These are phyloP conservation scores for Avena insularis DNA, from an alignment of 176 grass and related monocot genomes.

Conservation along the genomic window DNA sequence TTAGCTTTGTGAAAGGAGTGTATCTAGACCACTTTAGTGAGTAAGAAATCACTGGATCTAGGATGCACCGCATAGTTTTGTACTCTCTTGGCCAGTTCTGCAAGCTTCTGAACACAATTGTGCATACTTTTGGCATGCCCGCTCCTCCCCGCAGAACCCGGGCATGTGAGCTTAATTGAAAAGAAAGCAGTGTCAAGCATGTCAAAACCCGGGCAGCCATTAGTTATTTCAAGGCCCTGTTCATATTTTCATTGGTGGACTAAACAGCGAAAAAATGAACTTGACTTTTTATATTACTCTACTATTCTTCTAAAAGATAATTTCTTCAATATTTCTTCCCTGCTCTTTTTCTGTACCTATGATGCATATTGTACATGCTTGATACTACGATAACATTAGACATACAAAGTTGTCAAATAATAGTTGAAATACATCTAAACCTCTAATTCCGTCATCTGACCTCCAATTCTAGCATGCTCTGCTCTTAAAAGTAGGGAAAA, in stretches of 20 bases:
- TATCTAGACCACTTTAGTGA: slow-evolving; percentile 4
- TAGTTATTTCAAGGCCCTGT: too few relatives aligned
- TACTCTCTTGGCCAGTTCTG: slow-evolving; percentile 90
- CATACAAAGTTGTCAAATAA: not conserved
- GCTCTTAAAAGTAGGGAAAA: slow-evolving; percentile 1
- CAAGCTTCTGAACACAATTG: slow-evolving; percentile 89
- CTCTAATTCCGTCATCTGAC: not conserved
- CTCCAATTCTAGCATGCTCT: not conserved
- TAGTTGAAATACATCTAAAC: slow-evolving; percentile 12
- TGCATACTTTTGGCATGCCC: slow-evolving; percentile 78
- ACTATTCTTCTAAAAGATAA: not conserved
- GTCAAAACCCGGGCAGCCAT: too few relatives aligned
- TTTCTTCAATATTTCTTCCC: not conserved
- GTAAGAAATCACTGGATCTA: slow-evolving; percentile 86
- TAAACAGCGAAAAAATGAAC: not conserved
- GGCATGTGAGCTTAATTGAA: too few relatives aligned
- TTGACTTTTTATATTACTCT: slow-evolving; percentile 6
- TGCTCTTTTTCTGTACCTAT: not conserved
- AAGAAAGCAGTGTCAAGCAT: too few relatives aligned
- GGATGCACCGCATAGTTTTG: slow-evolving; percentile 73
- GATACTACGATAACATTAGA: not conserved
- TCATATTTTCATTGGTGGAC: not conserved
- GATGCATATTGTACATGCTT: not conserved
- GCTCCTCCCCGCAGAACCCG: slow-evolving; percentile 60
- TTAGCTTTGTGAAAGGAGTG: too few relatives aligned